Base-by-base conservation (phyloP, 2,329 filamentous ascomycete species). In the Fusarium sp. region DNA sequence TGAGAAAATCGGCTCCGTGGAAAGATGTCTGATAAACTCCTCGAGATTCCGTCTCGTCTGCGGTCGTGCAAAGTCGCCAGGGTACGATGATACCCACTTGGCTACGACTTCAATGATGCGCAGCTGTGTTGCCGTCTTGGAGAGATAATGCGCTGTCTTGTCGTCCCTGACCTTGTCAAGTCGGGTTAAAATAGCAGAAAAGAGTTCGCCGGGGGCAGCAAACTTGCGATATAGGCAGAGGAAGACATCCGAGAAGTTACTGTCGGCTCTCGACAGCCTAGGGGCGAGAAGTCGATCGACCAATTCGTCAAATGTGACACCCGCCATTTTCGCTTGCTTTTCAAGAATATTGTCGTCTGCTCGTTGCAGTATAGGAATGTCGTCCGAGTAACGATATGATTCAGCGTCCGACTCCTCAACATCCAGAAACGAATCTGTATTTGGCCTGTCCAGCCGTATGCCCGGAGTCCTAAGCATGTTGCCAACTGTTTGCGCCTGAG, bases 171-270 rank as follows among this genome's bases (percentile, higher is more conserved):
- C 85, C 17, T 85, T 87, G 73, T 97, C 93, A 69, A 98, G 90
- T 42, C 93, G 91, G 66, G 92, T 87, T 44, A 97, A 86, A 51
- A 98, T 93, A 9, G 94, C 91, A 44, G 91, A 89, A 61, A 98
- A 90, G 6, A 99, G 87, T 73, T 92, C 89, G 11, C 89, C 88
- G 0, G 96, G 96, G 2, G 95, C 90, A 5, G 94, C 93, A 80
- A 99, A 98, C 81, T 96, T 97, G 71, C 96, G 92, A 83, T 98
- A 98, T 16, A 98, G 86, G 73, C 96, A 98, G 33, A 98, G 87
- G 78, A 98, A 98, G 20, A 97, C 92, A 51, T 95, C 91, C 2
- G 90, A 89, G 79, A 98, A 99, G 81, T 98, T 98, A 66, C 90
- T 88, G 79, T 98, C 96, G n/a, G 92, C 89, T 79, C 94, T 95